A percentile compares a stretch with the other conserved stretches of the same genome.
phyloP scores from a whole-genome alignment of 1,284 basidiomycete genomes.

The Pterulicium gracile region DNA sequence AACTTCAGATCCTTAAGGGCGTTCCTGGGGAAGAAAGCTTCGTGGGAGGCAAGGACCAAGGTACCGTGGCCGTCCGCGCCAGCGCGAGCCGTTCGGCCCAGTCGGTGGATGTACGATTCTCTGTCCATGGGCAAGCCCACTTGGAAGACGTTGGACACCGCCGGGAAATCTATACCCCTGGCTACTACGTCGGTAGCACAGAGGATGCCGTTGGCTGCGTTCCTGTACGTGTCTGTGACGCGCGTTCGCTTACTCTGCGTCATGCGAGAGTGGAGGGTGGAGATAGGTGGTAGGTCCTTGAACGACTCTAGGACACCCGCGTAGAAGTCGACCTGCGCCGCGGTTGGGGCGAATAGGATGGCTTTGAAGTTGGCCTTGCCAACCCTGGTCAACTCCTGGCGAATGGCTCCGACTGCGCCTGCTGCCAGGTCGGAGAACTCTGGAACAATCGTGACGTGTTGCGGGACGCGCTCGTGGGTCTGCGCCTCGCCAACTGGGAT shows the following conservation, averaged over 20 bases:
- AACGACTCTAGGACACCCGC: constrained; percentile 31
- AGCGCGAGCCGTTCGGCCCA: constrained; percentile 85
- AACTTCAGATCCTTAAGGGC: too few relatives aligned
- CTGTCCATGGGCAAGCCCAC: constrained; percentile 71
- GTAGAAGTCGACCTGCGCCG: constrained; percentile 47
- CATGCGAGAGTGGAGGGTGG: constrained; percentile 38
- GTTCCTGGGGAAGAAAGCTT: constrained; percentile 47
- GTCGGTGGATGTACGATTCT: constrained; percentile 84
- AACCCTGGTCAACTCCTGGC: constrained; percentile 21
- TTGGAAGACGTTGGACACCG: constrained; percentile 52
- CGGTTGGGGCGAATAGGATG: constrained; percentile 64
- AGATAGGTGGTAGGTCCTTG: constrained; percentile 25
- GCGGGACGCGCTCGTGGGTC: constrained; percentile 55
- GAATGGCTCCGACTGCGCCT: constrained; percentile 24
- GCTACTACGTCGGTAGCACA: constrained; percentile 91
- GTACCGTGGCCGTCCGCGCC: constrained; percentile 58
- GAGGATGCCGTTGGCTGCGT: constrained; percentile 37
- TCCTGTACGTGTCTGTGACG: constrained; percentile 41
- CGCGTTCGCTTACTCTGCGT: constrained; percentile 32
- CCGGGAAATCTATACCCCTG: constrained; percentile 77
- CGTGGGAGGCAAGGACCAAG: constrained; percentile 43
- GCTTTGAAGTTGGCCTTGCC: constrained; percentile 24
- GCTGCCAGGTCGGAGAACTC: constrained; percentile 34
- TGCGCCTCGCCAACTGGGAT: constrained; percentile 50
- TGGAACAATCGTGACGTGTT: constrained; percentile 36